A percentile compares a stretch with the other conserved stretches of the same genome.
Evolutionary conservation across 129 eudicot genomes (phyloP).

Genomic region (Chrysanthemum lavandulifolium): DNA sequence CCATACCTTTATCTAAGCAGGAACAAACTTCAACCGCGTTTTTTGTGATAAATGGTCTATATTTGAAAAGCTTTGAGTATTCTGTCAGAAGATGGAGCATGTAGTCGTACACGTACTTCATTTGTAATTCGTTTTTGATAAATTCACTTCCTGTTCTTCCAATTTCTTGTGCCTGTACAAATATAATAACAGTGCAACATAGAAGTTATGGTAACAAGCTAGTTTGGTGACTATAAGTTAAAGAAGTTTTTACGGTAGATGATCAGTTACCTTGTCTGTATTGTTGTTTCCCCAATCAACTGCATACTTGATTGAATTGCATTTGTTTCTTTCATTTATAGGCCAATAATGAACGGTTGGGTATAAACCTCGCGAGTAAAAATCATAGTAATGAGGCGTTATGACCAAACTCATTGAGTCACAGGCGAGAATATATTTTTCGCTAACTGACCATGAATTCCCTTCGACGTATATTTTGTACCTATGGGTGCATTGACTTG

Average conservation of each 20-base stretch:
- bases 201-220: neutral
- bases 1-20: constrained; percentile 29
- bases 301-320: constrained; percentile 56
- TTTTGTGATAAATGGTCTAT: constrained; percentile 40
- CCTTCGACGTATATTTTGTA: constrained; percentile 62
- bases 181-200: neutral
- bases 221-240: too few species aligned
- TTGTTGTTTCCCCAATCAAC: constrained; percentile 65
- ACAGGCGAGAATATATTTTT: constrained; percentile 57
- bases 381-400: constrained; percentile 48
- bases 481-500: constrained; percentile 60
- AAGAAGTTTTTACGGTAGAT: too few species aligned
- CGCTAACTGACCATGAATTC: constrained; percentile 63
- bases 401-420: constrained; percentile 48
- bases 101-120: constrained; percentile 55
- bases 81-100: constrained; percentile 51
- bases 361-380: constrained; percentile 52
- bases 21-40: constrained; percentile 53
- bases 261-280: constrained; percentile 33
- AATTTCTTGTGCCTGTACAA: constrained; percentile 49
- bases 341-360: constrained; percentile 70
- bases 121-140: constrained; percentile 41
- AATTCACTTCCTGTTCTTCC: constrained; percentile 52
- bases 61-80: constrained; percentile 53
- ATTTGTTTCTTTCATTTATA: constrained; percentile 27